Base-by-base conservation (phyloP, 2,329 filamentous ascomycete genomes). In the Ascochyta fabae region DNA sequence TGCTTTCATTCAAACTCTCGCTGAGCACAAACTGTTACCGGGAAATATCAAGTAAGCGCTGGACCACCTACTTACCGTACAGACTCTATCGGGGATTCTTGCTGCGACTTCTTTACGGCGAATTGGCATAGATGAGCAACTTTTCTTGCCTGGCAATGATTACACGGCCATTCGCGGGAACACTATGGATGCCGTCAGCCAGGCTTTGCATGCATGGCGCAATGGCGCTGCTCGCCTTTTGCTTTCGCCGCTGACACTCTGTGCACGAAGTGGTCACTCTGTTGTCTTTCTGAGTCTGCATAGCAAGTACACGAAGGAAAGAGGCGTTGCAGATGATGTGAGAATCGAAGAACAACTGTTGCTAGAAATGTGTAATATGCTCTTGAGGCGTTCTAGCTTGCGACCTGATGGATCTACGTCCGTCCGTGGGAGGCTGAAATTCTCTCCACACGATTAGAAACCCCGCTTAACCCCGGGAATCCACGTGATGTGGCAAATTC, bases 231-330 rank as follows among this genome's bases (percentile, higher is more conserved):
- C 51, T 38, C 51, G 75, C 79, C 75, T 81, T 82, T 60, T 83
- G 81, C 66, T 83, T 83, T 38, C 80, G 76, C 8, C 80, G 75
- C 57, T 81, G 79, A 59, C 81, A 83, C 61, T 83, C 80, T 3
- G 76, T 73, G 66, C 80, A 83, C 4, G 80, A 72, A 7, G 58
- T 67, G 7, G 61, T 60, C 3, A 65, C 53, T 34, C 64, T 66
- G 39, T 56, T 67, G 6, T 72, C 66, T 39, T 69, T 72, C 9
- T 58, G 50, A 10, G 51, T 9, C 44, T 70, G 62, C 68, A 72
- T 72, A 19, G 31, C 44, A 22, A 5, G 12, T 13, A 43, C 2
- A 8, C 3, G 23, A 22, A 22, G 16, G 3, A 10, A 23, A 35
- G 10, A 23, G n/a, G 39, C 26, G 15, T 26, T 27, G 12, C 22